These are phyloP conservation scores for Gaeumannomyces sp. DNA, from an alignment of 2,329 filamentous ascomycete genomes.

Conservation along the genomic window DNA sequence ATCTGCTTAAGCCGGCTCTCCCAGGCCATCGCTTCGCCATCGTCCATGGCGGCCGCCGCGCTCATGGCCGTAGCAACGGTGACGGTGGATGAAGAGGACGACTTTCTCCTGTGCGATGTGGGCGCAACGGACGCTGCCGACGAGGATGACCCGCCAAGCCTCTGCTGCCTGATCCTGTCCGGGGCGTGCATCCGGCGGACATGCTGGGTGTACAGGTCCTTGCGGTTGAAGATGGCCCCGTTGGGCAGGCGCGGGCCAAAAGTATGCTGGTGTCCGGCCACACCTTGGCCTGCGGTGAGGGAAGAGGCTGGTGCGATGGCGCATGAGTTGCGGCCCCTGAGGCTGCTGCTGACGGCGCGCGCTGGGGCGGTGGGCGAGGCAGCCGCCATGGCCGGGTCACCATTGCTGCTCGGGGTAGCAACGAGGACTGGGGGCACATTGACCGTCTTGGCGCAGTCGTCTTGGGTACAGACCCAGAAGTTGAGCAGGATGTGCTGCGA, in stretches of 20 bases:
- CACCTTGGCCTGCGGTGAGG: neutral
- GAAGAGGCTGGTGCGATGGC: slow-evolving; percentile 5
- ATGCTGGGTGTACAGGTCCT: slow-evolving; percentile 87
- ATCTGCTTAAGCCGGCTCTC: slow-evolving; percentile 50
- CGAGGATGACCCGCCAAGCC: neutral
- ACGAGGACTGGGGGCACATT: too few relatives aligned
- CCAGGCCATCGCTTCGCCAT: slow-evolving; percentile 25
- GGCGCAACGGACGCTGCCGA: slow-evolving; percentile 2
- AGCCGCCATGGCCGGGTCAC: slow-evolving; percentile 10
- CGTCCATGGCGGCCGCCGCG: neutral
- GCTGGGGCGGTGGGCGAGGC: slow-evolving; percentile 16
- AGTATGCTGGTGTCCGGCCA: neutral
- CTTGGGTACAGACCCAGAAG: slow-evolving; percentile 71
- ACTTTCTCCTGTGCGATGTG: neutral
- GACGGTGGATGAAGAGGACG: slow-evolving; percentile 7
- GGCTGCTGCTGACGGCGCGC: slow-evolving; percentile 7
- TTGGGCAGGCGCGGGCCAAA: slow-evolving; percentile 34
- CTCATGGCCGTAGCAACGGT: neutral
- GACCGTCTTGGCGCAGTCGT: slow-evolving; percentile 37
- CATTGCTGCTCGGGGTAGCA: neutral
- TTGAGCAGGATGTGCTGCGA: slow-evolving; percentile 72
- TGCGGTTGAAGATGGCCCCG: slow-evolving; percentile 71
- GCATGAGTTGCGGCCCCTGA: slow-evolving; percentile 11
- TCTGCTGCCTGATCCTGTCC: slow-evolving; percentile 31
- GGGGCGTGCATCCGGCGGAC: slow-evolving; percentile 75